Conservation (phyloP, 805 yeast species). For the Candida coquimbonensis region DNA sequence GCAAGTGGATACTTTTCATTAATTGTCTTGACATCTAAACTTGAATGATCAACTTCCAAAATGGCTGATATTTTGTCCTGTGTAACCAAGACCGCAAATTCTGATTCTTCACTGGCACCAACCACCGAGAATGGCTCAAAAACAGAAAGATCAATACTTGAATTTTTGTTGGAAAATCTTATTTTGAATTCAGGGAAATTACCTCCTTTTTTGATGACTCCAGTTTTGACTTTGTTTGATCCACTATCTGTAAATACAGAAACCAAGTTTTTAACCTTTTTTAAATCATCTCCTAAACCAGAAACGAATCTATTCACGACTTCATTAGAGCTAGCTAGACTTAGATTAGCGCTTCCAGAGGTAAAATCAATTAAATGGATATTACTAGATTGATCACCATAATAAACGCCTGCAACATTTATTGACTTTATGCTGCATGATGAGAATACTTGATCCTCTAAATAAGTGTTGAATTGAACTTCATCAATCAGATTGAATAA, state of each 20-base stretch:
- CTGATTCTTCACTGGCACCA: slow-evolving; percentile 2
- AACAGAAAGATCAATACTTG: background rate
- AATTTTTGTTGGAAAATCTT: background rate
- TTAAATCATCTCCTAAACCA: background rate
- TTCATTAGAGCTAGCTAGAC: background rate
- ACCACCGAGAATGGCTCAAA: background rate
- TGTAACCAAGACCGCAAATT: background rate
- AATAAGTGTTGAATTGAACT: too few species aligned
- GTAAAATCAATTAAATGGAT: background rate
- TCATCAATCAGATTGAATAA: too few species aligned
- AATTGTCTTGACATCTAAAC: background rate
- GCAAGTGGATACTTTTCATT: background rate
- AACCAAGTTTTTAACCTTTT: background rate
- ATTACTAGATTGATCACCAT: background rate
- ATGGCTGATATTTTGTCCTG: background rate
- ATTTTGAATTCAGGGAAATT: background rate
- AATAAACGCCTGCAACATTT: background rate
- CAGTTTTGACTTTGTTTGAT: background rate
- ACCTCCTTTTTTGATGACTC: background rate
- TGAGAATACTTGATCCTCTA: too few species aligned
- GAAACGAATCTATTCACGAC: background rate
- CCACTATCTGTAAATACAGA: background rate
- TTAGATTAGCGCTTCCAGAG: background rate
- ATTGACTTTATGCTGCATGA: too few species aligned
- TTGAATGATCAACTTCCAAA: background rate